Base-by-base conservation (phyloP, 345 rosid genomes). In the Linum lewisii region DNA sequence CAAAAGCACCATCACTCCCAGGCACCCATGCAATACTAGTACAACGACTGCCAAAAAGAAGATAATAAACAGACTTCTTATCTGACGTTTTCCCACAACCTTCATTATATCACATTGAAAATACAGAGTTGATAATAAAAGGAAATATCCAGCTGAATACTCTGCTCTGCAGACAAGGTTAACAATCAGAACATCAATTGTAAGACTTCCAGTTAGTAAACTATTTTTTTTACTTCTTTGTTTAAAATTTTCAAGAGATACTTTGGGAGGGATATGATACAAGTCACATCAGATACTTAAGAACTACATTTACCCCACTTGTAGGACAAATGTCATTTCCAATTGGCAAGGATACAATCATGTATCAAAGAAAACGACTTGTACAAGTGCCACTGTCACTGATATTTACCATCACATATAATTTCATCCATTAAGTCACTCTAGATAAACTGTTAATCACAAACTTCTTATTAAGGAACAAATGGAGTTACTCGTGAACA, bases 1-100 rank as follows among this genome's bases (percentile, higher is more conserved):
- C 81, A 70, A 94, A 94, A 68, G 88, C 59, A 62, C 99, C 97
- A 77, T 90, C 99, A 51, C 86, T 86, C 72, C 97, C 93, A 51
- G 99, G 99, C 59, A 90, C 90, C 97, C 99, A 94, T 50, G 96
- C 69, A 51, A 87, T 72, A 73, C 99, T 73, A 36, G 88, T 84
- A 76, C 99, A 94, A 24, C 95, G 96, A 66, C 99, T 94, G 85
- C 69, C 66, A 64, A 63, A 69, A 70, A 67, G 44, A 72, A 58
- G 49, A 71, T 52, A 52, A 2, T 11, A 11, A 42, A 42, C 18
- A 42, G 13, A 11, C 47, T 42, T 42, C 4, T 42, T 11, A 8
- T 42, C 18, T 42, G 47, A 42, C 47, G 13, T 42, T 11, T 38
- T 11, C 1, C 18, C 47, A 42, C 15, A 14, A 16, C 18, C 15